phyloP scores from a whole-genome alignment of 2,329 filamentous ascomycete genomes.

The Exophiala xenobiotica region DNA sequence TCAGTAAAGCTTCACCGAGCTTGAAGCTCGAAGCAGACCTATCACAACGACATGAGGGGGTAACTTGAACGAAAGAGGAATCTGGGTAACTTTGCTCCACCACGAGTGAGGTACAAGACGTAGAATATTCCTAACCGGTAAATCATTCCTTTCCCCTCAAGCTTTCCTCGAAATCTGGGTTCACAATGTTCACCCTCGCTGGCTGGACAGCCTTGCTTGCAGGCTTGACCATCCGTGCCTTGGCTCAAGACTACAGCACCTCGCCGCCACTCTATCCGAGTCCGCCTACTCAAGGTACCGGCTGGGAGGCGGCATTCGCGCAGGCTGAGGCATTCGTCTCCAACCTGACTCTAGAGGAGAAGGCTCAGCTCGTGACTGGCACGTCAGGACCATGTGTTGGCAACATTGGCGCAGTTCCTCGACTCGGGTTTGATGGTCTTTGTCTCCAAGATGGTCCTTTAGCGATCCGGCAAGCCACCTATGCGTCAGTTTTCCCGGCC shows the following conservation, averaged over 20 bases:
- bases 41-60: not conserved
- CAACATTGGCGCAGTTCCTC: conserved; percentile 35
- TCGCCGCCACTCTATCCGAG: conserved; percentile 27
- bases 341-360: conserved; percentile 44
- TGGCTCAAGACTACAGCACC: conserved; percentile 15
- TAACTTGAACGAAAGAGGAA: not conserved
- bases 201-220: conserved; percentile 12
- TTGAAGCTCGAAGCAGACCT: too few species aligned
- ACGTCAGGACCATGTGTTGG: conserved; percentile 36
- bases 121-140: not conserved
- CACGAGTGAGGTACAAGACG: not conserved
- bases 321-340: conserved; percentile 42
- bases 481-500: conserved; percentile 30
- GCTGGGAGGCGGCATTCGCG: conserved; percentile 39
- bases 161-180: not conserved
- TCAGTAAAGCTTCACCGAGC: not conserved
- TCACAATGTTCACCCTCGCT: conserved; percentile 4
- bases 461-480: conserved; percentile 27
- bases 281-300: conserved; percentile 31
- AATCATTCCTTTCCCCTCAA: not conserved
- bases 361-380: conserved; percentile 42
- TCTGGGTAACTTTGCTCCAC: not conserved
- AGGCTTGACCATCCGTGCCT: not conserved
- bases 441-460: conserved; percentile 32
- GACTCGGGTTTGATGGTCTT: conserved; percentile 36